Evolutionary conservation across 208 protist genomes (phyloP).

Genomic region (Jaenimonas drosophilae): DNA sequence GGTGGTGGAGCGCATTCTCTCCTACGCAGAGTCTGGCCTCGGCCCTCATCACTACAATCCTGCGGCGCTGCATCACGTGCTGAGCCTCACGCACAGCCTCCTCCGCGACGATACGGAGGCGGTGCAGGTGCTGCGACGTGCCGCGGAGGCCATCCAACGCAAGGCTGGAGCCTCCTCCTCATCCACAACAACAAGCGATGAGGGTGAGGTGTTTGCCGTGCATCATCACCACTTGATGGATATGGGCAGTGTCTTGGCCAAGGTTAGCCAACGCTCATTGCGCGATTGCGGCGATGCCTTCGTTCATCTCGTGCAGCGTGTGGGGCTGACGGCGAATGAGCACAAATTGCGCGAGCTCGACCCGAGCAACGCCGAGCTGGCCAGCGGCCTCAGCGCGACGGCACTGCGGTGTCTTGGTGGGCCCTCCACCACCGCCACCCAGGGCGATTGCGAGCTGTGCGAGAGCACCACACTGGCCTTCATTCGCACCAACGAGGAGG

Average conservation of each 20-base stretch:
- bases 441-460: slow-evolving; percentile 32
- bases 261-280: slow-evolving; percentile 22
- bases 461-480: slow-evolving; percentile 45
- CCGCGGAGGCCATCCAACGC: slow-evolving; percentile 9
- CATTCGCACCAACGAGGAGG: slow-evolving; percentile 45
- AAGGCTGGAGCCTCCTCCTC: neutral
- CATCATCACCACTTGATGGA: slow-evolving; percentile 65
- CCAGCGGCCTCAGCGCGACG: neutral
- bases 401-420: neutral
- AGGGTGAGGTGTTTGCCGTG: neutral
- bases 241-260: slow-evolving; percentile 38
- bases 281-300: slow-evolving; percentile 24
- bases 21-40: slow-evolving; percentile 6
- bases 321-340: slow-evolving; percentile 10
- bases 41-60: slow-evolving; percentile 28
- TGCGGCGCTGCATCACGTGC: slow-evolving; percentile 40
- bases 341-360: neutral
- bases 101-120: slow-evolving; percentile 41
- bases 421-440: slow-evolving; percentile 7
- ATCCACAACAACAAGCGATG: neutral
- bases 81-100: slow-evolving; percentile 59
- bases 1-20: slow-evolving; percentile 26
- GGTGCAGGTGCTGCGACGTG: slow-evolving; percentile 29
- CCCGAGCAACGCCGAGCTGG: neutral
- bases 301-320: slow-evolving; percentile 16